A percentile compares a stretch with the other conserved stretches of the same genome.
These are phyloP conservation scores for Detonula confervacea DNA, from an alignment of 352 stramenopile genomes.

Conservation along the genomic window DNA sequence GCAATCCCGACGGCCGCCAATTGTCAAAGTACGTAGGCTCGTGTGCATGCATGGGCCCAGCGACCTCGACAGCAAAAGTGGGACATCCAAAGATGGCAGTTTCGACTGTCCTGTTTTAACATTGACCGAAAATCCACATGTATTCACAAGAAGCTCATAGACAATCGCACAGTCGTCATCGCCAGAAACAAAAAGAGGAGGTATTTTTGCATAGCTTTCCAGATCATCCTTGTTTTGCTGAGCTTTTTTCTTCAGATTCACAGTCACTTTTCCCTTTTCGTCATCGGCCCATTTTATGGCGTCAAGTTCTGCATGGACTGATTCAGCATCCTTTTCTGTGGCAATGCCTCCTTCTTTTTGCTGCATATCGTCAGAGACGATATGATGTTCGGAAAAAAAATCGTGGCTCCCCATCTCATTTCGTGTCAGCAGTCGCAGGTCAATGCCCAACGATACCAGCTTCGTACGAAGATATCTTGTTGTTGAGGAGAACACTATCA, in stretches of 20 bases:
- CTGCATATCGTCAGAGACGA: too few relatives aligned
- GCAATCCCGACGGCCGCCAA: conserved; percentile 37
- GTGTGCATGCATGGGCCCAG: conserved; percentile 43
- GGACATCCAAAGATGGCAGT: conserved; percentile 23
- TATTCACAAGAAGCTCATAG: conserved; percentile 71
- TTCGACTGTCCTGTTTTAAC: neutral
- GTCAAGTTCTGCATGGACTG: conserved; percentile 28
- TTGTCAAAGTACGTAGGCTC: conserved; percentile 25
- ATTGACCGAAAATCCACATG: conserved; percentile 34
- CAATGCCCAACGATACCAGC: conserved; percentile 35
- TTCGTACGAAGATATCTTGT: conserved; percentile 39
- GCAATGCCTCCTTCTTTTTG: neutral
- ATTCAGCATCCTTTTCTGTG: conserved; percentile 11
- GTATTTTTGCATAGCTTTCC: conserved; percentile 5
- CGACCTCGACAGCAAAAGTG: conserved; percentile 58
- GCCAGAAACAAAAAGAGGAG: conserved; percentile 44
- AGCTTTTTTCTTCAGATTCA: conserved; percentile 35
- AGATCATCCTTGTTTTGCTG: conserved; percentile 2
- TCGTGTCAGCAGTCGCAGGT: conserved; percentile 14
- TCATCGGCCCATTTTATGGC: conserved; percentile 24
- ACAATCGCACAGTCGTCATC: conserved; percentile 63
- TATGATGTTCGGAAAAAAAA: conserved; percentile 37
- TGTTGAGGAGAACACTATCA: conserved; percentile 56
- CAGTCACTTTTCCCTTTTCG: conserved; percentile 26
- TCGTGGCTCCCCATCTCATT: neutral